Evolutionary conservation across 106 monocot species (phyloP), one percentile per base, ranked within the genome.

Genomic region (Ottelia alismoides): DNA sequence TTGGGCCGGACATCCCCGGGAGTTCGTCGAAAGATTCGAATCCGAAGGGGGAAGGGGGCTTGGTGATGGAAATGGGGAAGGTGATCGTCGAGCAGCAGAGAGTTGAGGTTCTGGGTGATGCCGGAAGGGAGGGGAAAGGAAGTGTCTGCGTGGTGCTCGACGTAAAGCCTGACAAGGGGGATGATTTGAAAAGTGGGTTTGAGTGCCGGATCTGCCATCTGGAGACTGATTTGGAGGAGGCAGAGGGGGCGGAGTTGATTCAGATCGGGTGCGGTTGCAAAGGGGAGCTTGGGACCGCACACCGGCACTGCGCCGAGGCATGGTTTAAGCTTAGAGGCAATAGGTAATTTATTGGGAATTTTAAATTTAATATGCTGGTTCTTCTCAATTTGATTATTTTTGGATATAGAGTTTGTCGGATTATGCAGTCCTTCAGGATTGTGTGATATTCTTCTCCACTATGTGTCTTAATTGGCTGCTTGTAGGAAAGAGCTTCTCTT

Each of bases 181-280:
- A 27, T 3, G 27, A 35, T 2, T 7, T 18, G 3, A 43, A 22
- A 2, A 27, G 25, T 3, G 52, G 25, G 25, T 18, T 25, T 20
- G 9, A 7, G 49, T 70, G 70, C 25, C 62, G 70, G 55, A 70
- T 70, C 53, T 70, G 70, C 61, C 70, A 70, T 30, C 31, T 70
- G 62, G 44, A 48, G 10, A 18, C 54, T 20, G 70, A 68, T 11
- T 21, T 21, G 11, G 40, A 59, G 18, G 18, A 11, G 9, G 12
- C 30, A 62, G 70, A 63, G 17, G 47, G 53, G 3, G 45, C 55
- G 47, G 70, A 70, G 45, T 14, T 70, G 53, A 54, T 70, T 3
- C 29, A 25, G 54, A 27, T 70, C 24, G 70, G 70, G 10, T 70
- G 70, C 22, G 62, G 47, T 11, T 70, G 70, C 49, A 70, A 70